phyloP scores from a whole-genome alignment of 176 grass and related monocot species.

The Avena eriantha region DNA sequence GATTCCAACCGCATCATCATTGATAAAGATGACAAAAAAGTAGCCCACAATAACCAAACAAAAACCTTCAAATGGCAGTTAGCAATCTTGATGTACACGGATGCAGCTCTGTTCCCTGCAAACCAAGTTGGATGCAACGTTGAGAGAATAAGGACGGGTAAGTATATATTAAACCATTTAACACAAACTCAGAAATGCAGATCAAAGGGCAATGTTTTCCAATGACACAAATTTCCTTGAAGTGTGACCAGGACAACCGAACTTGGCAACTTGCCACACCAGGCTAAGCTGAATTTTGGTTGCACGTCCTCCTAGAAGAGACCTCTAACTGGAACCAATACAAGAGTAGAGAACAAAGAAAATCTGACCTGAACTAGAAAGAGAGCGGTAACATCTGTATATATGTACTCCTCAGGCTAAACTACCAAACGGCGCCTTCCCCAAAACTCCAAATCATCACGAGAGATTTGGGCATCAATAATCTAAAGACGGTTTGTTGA shows the following conservation, averaged over 20 bases:
- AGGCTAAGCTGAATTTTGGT: neutral
- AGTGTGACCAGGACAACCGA: neutral
- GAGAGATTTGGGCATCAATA: neutral
- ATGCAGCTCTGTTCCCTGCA: conserved; percentile 87
- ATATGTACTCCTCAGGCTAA: neutral
- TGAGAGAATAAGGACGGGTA: neutral
- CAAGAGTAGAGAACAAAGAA: neutral
- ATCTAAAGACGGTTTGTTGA: conserved; percentile 18
- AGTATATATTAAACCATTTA: conserved; percentile 21
- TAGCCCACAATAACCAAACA: conserved; percentile 35
- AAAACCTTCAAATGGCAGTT: conserved; percentile 91
- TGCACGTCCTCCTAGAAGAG: neutral
- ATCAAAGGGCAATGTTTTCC: neutral
- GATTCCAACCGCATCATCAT: conserved; percentile 14
- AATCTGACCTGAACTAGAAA: conserved; percentile 23
- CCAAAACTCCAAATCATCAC: neutral
- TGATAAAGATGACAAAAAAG: conserved; percentile 26
- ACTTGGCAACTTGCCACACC: neutral
- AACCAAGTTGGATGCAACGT: conserved; percentile 36
- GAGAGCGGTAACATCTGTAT: neutral
- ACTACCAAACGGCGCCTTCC: neutral
- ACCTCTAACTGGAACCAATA: neutral
- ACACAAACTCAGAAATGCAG: conserved; percentile 18
- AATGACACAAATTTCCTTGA: neutral
- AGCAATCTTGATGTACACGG: conserved; percentile 83